Evolutionary conservation across 176 grass and related monocot species (phyloP), one percentile per base, ranked within the genome.

Genomic region (Oryza officinalis): DNA sequence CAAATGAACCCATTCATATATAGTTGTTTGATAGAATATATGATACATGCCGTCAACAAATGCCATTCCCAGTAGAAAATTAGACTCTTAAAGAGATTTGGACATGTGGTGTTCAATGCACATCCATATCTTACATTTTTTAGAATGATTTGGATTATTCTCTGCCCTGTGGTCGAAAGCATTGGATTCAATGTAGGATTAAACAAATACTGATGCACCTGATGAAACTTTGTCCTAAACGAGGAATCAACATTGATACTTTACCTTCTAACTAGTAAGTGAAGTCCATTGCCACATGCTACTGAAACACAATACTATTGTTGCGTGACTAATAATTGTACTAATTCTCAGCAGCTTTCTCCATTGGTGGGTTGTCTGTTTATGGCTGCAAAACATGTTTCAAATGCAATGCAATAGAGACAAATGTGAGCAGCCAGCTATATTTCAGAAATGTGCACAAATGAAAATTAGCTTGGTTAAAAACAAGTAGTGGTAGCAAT

Each of bases 21-120:
- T 83, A 37, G 23, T 23, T 82, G 64, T 27, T 66, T 80, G 23
- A 78, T n/a, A 61, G 57, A 25, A 11, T 61, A 61, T 61, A 61
- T 61, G 6, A 61, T 25, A 25, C 57, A 61, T 61, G 8, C 57
- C 10, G n/a, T 61, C 2, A 25, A n/a, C 54, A 23, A 60, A 25
- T 25, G 57, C 57, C 9, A 25, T 25, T 61, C 57, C 8, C n/a
- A 22, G 13, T 68, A 68, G 30, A 7, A 35, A 32, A 35, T 35
- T 68, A 68, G 31, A 6, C 65, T 30, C 35, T 67, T 32, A 31
- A 12, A 31, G 31, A 15, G 32, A 69, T 38, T 20, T 69, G 67
- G 32, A 33, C 2, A 69, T 35, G 9, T 71, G 68, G 22, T 71
- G 25, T 41, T 40, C 35, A 11, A 13, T 70, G 35, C 67, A 25